A percentile compares a stretch with the other conserved stretches of the same genome.
These are phyloP conservation scores for Conidiobolus incongruus DNA, from an alignment of 371 early-diverging fungal species.

Conservation along the genomic window DNA sequence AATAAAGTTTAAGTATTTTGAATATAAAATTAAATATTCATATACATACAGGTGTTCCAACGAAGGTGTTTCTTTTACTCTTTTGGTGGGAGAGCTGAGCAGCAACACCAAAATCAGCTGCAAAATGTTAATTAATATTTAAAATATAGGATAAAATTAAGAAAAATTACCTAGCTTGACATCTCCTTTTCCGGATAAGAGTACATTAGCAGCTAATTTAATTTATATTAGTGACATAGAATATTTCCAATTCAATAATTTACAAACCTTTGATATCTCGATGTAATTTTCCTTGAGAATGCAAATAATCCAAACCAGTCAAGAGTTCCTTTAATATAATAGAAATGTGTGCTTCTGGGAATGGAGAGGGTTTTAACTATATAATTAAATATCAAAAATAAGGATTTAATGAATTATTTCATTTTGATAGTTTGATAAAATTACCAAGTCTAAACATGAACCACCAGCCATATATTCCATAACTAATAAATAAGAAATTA, in stretches of 20 bases:
- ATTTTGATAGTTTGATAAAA: not conserved
- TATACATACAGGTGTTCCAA: conserved; percentile 91
- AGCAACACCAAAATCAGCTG: conserved; percentile 95
- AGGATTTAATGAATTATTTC: too few relatives aligned
- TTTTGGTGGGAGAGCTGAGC: conserved; percentile 44
- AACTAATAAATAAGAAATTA: conserved; percentile 29
- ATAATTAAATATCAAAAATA: not conserved
- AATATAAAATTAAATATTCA: too few relatives aligned
- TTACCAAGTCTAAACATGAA: conserved; percentile 66
- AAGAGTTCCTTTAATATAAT: conserved; percentile 77
- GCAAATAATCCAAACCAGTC: conserved; percentile 83
- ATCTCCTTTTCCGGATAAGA: conserved; percentile 25
- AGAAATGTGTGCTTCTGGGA: conserved; percentile 74
- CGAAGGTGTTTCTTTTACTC: conserved; percentile 91
- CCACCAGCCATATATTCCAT: conserved; percentile 45
- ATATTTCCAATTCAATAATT: too few relatives aligned
- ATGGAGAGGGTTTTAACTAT: conserved; percentile 57
- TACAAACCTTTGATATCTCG: conserved; percentile 60
- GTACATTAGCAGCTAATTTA: conserved; percentile 58
- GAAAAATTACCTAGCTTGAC: conserved; percentile 15
- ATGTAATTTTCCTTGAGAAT: conserved; percentile 83
- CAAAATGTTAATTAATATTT: not conserved
- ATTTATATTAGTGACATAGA: too few relatives aligned
- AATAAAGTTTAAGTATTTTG: too few relatives aligned
- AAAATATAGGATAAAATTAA: not conserved